Evolutionary conservation across 139 green algal genomes (phyloP), one percentile per base, ranked within the genome.

Genomic region (Marvania coccoides): DNA sequence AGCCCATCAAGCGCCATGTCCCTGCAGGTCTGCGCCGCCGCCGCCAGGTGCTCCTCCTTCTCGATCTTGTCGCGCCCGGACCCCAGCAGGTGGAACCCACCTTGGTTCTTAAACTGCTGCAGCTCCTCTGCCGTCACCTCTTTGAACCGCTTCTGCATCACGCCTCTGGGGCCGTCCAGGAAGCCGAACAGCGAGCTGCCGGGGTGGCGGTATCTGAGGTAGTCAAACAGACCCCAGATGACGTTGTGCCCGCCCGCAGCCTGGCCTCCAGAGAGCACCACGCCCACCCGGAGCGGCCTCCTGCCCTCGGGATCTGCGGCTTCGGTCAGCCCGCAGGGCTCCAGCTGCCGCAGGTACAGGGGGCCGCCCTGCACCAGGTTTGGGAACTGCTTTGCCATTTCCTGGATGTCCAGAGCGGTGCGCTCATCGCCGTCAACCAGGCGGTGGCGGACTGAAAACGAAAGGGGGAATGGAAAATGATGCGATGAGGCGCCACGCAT

Each of bases 21-120:
- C 15, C 6, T 64, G 47, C 56, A 69, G 0, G 65, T 74, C 6
- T 15, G 28, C 1, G 55, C 60, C 0, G 63, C 69, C 3, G 69
- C 64, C 34, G 69, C 37, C 54, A 88, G 70, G 46, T 88, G 63
- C 31, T 83, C 81, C 1, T 51, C 23, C n/a, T 51, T 80, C 65
- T 88, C 76, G 31, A 84, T 85, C 62, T 88, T 88, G 57, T 83
- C 73, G 9, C 83, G 68, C n/a, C 83, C 83, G 40, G 37, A 73
- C 40, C 75, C 64, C 42, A 89, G 81, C 36, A 89, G 67, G 76
- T 89, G 70, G 68, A 89, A 89, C 15, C 83, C 83, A 51, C 83
- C 83, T 72, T 80, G 64, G 77, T 91, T 87, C 34, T 74, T 63
- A 31, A 79, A 61, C 9, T 73, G 73, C 74, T 86, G 70, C n/a